Evolutionary conservation across 2,329 filamentous ascomycete genomes (phyloP).

Genomic region (Leptographium flavum): DNA sequence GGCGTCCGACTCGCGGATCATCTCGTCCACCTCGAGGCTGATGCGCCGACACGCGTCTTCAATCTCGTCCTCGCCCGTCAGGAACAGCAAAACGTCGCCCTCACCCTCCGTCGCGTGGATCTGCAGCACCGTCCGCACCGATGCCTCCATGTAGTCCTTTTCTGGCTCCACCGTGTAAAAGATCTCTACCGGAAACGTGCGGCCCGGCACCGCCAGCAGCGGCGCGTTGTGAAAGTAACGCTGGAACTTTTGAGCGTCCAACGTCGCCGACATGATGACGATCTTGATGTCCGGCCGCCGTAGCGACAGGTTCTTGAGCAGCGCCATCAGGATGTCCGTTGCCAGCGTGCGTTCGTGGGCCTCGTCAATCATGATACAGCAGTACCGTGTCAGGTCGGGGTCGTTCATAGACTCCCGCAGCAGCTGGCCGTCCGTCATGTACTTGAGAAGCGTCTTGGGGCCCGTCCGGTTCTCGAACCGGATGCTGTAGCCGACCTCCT

Average conservation of each 20-base stretch:
- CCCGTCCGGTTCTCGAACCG: slow-evolving; percentile 94
- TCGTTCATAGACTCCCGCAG: slow-evolving; percentile 94
- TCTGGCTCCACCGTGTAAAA: slow-evolving; percentile 97
- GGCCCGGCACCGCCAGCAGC: slow-evolving; percentile 81
- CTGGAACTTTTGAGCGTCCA: slow-evolving; percentile 97
- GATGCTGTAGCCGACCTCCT: slow-evolving; percentile 97
- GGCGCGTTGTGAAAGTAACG: slow-evolving; percentile 93
- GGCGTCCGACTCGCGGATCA: slow-evolving; percentile 79
- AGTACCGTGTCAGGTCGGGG: slow-evolving; percentile 79
- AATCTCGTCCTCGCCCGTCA: slow-evolving; percentile 97
- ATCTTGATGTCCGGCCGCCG: slow-evolving; percentile 86
- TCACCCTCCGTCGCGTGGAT: slow-evolving; percentile 89
- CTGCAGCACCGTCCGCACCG: slow-evolving; percentile 85
- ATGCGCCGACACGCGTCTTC: slow-evolving; percentile 94
- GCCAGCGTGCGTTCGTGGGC: slow-evolving; percentile 95
- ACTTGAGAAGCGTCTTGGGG: slow-evolving; percentile 84
- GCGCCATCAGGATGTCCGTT: slow-evolving; percentile 93
- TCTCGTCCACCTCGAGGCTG: slow-evolving; percentile 75
- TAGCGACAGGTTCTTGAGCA: slow-evolving; percentile 77
- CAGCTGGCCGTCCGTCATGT: slow-evolving; percentile 99
- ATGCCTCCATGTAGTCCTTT: slow-evolving; percentile 91
- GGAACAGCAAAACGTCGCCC: slow-evolving; percentile 84
- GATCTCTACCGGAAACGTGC: slow-evolving; percentile 93
- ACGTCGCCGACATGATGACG: slow-evolving; percentile 96
- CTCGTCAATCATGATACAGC: slow-evolving; percentile 96